Percentiles rank a stretch among this genome's conserved stretches.
Evolutionary conservation across 202 grass and related monocot species (phyloP).

Genomic region (Hordeum pubiflorum): DNA sequence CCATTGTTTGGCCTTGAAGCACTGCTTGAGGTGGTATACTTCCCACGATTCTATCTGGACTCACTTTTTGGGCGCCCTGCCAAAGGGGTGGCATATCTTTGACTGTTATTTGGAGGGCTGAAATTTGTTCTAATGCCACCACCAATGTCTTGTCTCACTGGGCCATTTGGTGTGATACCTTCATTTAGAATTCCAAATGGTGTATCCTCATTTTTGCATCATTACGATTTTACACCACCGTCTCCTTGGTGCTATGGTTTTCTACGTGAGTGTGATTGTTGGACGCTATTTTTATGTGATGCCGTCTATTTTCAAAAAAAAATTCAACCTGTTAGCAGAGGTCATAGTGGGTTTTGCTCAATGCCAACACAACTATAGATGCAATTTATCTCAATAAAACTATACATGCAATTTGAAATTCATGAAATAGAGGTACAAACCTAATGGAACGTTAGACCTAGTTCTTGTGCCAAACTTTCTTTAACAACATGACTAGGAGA

Average conservation of each 20-base stretch:
- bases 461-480: constrained; percentile 60
- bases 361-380: not conserved
- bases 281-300: constrained; percentile 20
- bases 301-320: constrained; percentile 60
- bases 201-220: not conserved
- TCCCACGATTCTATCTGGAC: no score
- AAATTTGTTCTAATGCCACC: not conserved
- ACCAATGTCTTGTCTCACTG: not conserved
- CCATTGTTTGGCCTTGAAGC: no score
- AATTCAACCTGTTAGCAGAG: constrained; percentile 42
- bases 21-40: no score
- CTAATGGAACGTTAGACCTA: constrained; percentile 54
- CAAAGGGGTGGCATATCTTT: not conserved
- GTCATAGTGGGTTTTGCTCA: not conserved
- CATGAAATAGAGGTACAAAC: constrained; percentile 6
- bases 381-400: not conserved
- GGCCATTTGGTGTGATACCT: not conserved
- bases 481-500: constrained; percentile 58
- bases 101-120: not conserved
- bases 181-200: not conserved
- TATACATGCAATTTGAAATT: not conserved
- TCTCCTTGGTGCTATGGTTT: not conserved
- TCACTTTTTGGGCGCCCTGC: not conserved
- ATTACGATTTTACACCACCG: constrained; percentile 4
- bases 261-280: constrained; percentile 6